Percentiles rank a stretch among this genome's conserved stretches.
Conservation (phyloP, 1,284 basidiomycete genomes). For the Ganoderma sinense region DNA sequence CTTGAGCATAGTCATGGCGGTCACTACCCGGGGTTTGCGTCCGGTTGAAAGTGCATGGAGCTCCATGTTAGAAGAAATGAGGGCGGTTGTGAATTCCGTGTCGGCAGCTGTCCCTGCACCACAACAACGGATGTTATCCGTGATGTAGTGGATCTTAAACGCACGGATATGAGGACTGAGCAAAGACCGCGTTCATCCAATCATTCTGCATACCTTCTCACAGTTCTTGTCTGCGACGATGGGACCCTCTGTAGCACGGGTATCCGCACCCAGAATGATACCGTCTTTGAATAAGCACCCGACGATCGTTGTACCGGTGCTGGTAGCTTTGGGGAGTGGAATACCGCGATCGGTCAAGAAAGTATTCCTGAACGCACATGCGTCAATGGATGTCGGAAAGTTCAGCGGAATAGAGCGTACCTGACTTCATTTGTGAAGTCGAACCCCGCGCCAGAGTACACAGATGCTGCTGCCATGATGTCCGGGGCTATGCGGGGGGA, state of each 20-base stretch:
- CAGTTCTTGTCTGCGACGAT: slow-evolving; percentile 99
- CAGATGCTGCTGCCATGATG: slow-evolving; percentile 41
- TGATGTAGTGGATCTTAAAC: slow-evolving; percentile 93
- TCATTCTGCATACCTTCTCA: slow-evolving; percentile 81
- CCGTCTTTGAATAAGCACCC: slow-evolving; percentile 95
- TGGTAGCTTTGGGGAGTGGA: slow-evolving; percentile 84
- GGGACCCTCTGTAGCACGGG: slow-evolving; percentile 91
- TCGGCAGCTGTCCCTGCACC: slow-evolving; percentile 99
- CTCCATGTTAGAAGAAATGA: slow-evolving; percentile 94
- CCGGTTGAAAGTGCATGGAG: slow-evolving; percentile 88
- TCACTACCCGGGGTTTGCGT: slow-evolving; percentile 89
- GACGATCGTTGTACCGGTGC: slow-evolving; percentile 98
- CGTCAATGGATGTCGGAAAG: background rate
- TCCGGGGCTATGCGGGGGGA: background rate
- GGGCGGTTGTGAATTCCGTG: slow-evolving; percentile 94
- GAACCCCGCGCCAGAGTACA: slow-evolving; percentile 41
- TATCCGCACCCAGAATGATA: slow-evolving; percentile 96
- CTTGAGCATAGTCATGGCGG: slow-evolving; percentile 98
- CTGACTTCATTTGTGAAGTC: slow-evolving; percentile 47
- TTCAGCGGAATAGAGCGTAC: slow-evolving; percentile 29
- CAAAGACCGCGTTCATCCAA: background rate
- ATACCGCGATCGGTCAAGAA: slow-evolving; percentile 78
- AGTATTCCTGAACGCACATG: slow-evolving; percentile 66
- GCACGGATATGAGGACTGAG: background rate
- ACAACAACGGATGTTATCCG: slow-evolving; percentile 95